Evolutionary conservation across 495 filamentous ascomycete species (phyloP).

Genomic region (Aspergillus nidulans): DNA sequence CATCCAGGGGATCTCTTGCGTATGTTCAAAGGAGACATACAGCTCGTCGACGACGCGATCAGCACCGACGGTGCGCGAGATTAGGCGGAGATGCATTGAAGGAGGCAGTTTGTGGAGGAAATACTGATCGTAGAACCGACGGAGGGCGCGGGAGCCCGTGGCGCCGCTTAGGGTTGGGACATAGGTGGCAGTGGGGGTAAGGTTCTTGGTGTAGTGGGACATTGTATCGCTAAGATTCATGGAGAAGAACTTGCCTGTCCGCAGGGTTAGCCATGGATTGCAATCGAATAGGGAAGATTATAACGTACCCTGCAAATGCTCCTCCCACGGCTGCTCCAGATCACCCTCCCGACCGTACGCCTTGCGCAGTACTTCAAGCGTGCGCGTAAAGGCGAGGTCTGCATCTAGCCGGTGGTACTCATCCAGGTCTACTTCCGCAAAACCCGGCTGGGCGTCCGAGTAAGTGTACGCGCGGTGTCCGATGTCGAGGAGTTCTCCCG

Average conservation of each 20-base stretch:
- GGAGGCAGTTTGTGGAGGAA: constrained; percentile 69
- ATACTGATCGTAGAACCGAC: constrained; percentile 66
- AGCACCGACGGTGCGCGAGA: constrained; percentile 63
- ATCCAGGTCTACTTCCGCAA: constrained; percentile 52
- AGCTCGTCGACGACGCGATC: constrained; percentile 62
- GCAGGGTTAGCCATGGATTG: background rate
- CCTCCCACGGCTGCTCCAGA: constrained; percentile 55
- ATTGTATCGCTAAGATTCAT: constrained; percentile 44
- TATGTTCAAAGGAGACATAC: constrained; percentile 62
- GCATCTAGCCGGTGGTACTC: constrained; percentile 51
- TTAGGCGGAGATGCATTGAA: constrained; percentile 61
- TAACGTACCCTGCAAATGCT: constrained; percentile 51
- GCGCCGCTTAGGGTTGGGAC: constrained; percentile 64
- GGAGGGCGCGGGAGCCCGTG: constrained; percentile 62
- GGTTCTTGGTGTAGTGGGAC: constrained; percentile 46
- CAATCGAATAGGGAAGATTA: background rate
- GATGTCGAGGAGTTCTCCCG: constrained; percentile 41
- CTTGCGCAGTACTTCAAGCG: constrained; percentile 44
- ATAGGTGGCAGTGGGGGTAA: constrained; percentile 53
- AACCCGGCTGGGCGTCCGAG: constrained; percentile 46
- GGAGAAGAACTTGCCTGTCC: constrained; percentile 44
- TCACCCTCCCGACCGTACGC: constrained; percentile 58
- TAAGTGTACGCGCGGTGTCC: constrained; percentile 47
- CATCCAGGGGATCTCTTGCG: constrained; percentile 71
- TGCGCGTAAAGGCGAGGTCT: constrained; percentile 53